Percentiles rank a stretch among this genome's conserved stretches.
Conservation (phyloP, 129 eudicot genomes). For the Sambucus nigra region DNA sequence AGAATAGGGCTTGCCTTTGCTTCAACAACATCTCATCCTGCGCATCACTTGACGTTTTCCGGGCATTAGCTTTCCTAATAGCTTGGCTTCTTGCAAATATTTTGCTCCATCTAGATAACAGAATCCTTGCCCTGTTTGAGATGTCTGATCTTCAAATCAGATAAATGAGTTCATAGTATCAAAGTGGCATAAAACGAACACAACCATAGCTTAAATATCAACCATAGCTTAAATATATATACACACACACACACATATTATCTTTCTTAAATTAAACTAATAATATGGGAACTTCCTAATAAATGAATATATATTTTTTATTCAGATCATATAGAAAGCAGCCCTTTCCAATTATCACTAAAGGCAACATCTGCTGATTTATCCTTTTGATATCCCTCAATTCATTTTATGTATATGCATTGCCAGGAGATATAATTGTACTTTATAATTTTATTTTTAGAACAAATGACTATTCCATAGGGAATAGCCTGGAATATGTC, state of each 20-base stretch:
- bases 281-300: too few relatives aligned
- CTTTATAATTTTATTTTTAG: too few relatives aligned
- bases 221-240: not conserved
- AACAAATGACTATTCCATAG: too few relatives aligned
- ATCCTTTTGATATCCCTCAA: not conserved
- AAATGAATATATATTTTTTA: not conserved
- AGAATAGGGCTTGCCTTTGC: slow-evolving; percentile 62
- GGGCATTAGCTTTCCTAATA: slow-evolving; percentile 34
- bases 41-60: slow-evolving; percentile 44
- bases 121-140: slow-evolving; percentile 80
- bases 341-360: too few relatives aligned
- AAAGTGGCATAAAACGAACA: slow-evolving; percentile 5
- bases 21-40: slow-evolving; percentile 72
- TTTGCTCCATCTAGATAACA: slow-evolving; percentile 82
- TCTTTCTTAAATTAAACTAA: too few relatives aligned
- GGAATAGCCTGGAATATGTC: too few relatives aligned
- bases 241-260: not conserved
- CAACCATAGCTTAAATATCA: not conserved
- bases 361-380: not conserved
- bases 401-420: too few relatives aligned
- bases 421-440: too few relatives aligned
- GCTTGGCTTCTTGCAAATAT: slow-evolving; percentile 68
- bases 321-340: not conserved
- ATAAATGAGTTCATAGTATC: slow-evolving; percentile 47
- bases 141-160: slow-evolving; percentile 93